These are phyloP conservation scores for Penicillium sp. DNA, from an alignment of 2,329 filamentous ascomycete genomes.

Conservation along the genomic window DNA sequence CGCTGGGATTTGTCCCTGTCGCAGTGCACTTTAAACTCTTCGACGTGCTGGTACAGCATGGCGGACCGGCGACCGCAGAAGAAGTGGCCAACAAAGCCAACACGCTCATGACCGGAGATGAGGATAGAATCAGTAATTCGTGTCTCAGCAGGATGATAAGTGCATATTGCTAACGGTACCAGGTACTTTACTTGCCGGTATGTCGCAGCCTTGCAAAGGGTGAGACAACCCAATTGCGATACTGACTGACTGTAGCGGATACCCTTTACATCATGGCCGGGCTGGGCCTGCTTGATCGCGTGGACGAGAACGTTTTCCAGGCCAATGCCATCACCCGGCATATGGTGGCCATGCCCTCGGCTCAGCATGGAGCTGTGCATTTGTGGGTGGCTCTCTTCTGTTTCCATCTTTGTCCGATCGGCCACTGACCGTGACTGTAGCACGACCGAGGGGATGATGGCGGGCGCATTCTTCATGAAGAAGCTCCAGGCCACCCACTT, in stretches of 20 bases:
- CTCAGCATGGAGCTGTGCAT: constrained; percentile 38
- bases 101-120: constrained; percentile 3
- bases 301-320: constrained; percentile 30
- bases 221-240: not conserved
- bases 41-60: constrained; percentile 24
- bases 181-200: constrained; percentile 4
- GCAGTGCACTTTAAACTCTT: constrained; percentile 38
- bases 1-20: constrained; percentile 39
- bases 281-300: constrained; percentile 33
- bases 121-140: constrained; percentile 25
- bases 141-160: not conserved
- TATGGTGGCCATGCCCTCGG: constrained; percentile 34
- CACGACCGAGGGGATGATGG: constrained; percentile 36
- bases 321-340: constrained; percentile 37
- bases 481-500: constrained; percentile 35
- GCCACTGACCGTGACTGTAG: constrained; percentile 15
- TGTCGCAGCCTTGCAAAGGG: not conserved
- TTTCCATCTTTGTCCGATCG: not conserved
- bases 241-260: constrained; percentile 30
- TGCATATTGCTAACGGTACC: not conserved
- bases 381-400: constrained; percentile 23
- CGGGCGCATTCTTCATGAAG: constrained; percentile 36
- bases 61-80: constrained; percentile 25
- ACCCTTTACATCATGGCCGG: constrained; percentile 38
- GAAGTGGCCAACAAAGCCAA: constrained; percentile 28